Evolutionary conservation across 352 stramenopile genomes (phyloP), one percentile per base, ranked within the genome.

Genomic region (Phytophthora capsici): DNA sequence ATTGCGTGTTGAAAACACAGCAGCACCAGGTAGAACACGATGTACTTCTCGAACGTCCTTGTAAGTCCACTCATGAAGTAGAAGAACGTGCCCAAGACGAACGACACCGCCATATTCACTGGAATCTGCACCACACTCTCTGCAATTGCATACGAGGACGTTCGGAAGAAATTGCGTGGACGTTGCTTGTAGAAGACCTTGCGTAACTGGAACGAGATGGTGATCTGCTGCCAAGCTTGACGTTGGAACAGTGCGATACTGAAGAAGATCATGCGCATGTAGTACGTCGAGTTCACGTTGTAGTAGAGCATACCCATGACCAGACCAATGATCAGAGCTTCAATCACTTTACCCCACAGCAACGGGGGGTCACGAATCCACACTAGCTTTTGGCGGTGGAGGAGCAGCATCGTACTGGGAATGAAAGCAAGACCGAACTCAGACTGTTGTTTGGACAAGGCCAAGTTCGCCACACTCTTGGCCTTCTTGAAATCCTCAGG

Each of bases 161-260:
- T 84, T 1, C 82, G 81, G 63, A 93, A 97, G 66, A 95, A 97
- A 59, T 94, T 96, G 36, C 78, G 72, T 22, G 88, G 77, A 0
- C 76, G 70, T 30, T 96, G 90, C 65, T 95, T 96, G 78, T 96
- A 96, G 68, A 93, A 97, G 1, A 96, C 86, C 8, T 77, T 76
- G 12, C 90, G 84, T 26, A 95, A 17, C 79, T 83, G 72, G 47
- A 87, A 86, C n/a, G 70, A 63, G 22, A 90, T 88, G n/a, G 82
- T 83, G 41, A 89, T 75, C 52, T 86, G 82, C 65, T 89, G 78
- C 75, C 77, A 86, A 5, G 76, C 73, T 25, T 86, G 78, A 49
- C 76, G 76, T 55, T 86, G 78, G 61, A 88, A 80, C 14, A 86
- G 51, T 2, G 63, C 71, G 49, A 69, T 69, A 23, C 38, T 66